Base-by-base conservation (phyloP, 805 yeast genomes). In the Hagleromyces aurorensis region DNA sequence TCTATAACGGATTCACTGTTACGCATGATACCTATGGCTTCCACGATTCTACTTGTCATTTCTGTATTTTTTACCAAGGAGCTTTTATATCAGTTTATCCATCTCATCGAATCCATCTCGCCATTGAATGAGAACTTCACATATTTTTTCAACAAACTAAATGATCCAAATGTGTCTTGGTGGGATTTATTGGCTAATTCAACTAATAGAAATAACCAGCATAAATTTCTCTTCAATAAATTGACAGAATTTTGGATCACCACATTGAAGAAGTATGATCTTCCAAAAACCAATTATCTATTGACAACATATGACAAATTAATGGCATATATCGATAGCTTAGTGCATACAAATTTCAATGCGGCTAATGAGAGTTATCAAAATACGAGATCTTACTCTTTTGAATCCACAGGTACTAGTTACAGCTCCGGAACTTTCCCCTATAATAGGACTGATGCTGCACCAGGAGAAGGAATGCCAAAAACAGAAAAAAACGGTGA, bases 71-170 rank as follows among this genome's bases (percentile, higher is more conserved):
- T 37, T 12, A 36, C 43, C 4, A 32, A 33, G 19, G 52, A 47
- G 23, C 21, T 47, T 17, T 11, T 45, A 5, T 28, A 31, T 13
- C 37, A 44, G 19, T 46, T 44, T 26, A 34, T 34, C 11, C 28
- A 28, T 13, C 41, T 43, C 16, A 35, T 45, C n/a, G 38, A 43
- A 16, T 36, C 39, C 15, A n/a, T n/a, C n/a, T n/a, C n/a, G n/a
- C n/a, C n/a, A n/a, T 42, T 38, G 16, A 38, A 35, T 19, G 30
- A 35, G 7, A 40, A 31, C 23, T 26, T 40, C 17, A 32, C 39
- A 16, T 36, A 32, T 19, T 23, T 37, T 16, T 30, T 39, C 27
- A 37, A 34, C 20, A 40, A 37, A 13, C 24, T 35, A 29, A 34
- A 32, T 19, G 38, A 39, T 26, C 36, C 29, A 19, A 37, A 29